phyloP scores from a whole-genome alignment of 73 alveolate genomes.

The Paraurostyla sp. region DNA sequence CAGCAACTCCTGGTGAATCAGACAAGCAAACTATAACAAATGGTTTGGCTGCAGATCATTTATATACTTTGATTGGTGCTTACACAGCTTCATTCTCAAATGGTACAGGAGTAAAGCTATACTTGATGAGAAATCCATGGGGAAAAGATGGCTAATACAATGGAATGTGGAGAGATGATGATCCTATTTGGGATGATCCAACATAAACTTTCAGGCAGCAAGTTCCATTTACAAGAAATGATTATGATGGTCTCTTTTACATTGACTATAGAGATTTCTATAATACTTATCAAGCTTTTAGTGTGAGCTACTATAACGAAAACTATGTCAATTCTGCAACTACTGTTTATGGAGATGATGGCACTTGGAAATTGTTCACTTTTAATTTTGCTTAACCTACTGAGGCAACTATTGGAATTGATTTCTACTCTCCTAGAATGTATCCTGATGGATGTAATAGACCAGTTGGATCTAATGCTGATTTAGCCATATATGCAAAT shows the following conservation, averaged over 20 bases:
- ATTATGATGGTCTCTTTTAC: not conserved
- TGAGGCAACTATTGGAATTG: not conserved
- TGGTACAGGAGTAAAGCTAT: not conserved
- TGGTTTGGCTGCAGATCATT: not conserved
- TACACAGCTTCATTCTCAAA: not conserved
- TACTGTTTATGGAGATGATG: not conserved
- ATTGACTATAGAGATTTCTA: not conserved
- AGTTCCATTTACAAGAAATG: not conserved
- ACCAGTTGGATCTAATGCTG: not conserved
- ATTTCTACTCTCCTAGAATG: not conserved
- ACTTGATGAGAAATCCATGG: constrained; percentile 16
- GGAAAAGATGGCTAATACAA: not conserved
- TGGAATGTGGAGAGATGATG: constrained; percentile 25
- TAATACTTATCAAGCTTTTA: not conserved
- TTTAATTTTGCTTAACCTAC: not conserved
- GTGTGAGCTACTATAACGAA: not conserved
- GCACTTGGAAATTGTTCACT: not conserved
- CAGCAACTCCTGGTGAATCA: not conserved
- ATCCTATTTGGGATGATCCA: constrained; percentile 16
- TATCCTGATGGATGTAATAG: constrained; percentile 1
- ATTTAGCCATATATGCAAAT: not conserved
- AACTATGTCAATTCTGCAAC: not conserved
- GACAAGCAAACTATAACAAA: not conserved
- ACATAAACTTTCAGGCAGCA: not conserved
- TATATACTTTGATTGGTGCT: constrained; percentile 2